Conservation (phyloP, 345 rosid species). For the Isatis tinctoria region DNA sequence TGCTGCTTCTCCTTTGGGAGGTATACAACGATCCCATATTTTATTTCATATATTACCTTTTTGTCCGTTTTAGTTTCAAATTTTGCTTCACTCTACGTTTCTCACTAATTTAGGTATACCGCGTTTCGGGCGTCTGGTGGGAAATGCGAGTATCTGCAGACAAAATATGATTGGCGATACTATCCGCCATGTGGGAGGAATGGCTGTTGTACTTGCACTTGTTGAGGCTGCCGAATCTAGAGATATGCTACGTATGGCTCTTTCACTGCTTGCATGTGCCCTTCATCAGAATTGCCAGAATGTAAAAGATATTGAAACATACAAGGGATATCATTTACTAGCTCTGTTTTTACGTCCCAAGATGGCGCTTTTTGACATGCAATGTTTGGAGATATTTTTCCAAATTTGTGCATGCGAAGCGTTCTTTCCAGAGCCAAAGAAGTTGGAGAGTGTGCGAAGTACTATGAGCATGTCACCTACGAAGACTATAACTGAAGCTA, state of each 20-base stretch:
- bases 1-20: conserved; percentile 99
- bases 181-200: conserved; percentile 88
- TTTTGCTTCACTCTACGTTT: conserved; percentile 5
- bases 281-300: conserved; percentile 97
- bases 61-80: background rate
- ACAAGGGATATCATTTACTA: conserved; percentile 94
- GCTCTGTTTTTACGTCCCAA: conserved; percentile 87
- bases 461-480: conserved; percentile 41
- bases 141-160: conserved; percentile 78
- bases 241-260: conserved; percentile 96
- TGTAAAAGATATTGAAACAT: conserved; percentile 89
- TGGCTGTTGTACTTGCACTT: conserved; percentile 79
- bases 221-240: conserved; percentile 94
- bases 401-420: conserved; percentile 99
- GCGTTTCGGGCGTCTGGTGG: conserved; percentile 87
- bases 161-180: conserved; percentile 88
- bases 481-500: conserved; percentile 50
- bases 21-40: conserved; percentile 30
- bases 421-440: conserved; percentile 92
- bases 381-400: conserved; percentile 88
- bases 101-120: conserved; percentile 71
- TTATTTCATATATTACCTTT: background rate
- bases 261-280: conserved; percentile 79
- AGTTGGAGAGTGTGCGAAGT: conserved; percentile 42
- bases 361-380: conserved; percentile 92